These are phyloP conservation scores for Geranium brycei DNA, from an alignment of 345 rosid species.

Conservation along the genomic window DNA sequence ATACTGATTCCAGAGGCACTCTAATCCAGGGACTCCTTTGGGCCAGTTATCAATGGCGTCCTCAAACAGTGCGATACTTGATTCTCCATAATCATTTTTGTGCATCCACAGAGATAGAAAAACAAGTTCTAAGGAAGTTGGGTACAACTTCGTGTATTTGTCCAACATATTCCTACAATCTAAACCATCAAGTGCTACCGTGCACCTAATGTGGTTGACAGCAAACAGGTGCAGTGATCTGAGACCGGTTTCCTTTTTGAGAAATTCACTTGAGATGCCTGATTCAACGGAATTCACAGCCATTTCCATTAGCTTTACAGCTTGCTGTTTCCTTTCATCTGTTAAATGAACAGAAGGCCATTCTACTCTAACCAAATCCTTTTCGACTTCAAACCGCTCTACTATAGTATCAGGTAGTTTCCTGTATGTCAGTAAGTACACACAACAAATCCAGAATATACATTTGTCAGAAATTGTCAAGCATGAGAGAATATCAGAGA, in stretches of 20 bases:
- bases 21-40: slow-evolving; percentile 46
- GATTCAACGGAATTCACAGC: slow-evolving; percentile 30
- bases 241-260: slow-evolving; percentile 14
- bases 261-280: slow-evolving; percentile 16
- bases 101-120: slow-evolving; percentile 47
- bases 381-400: slow-evolving; percentile 60
- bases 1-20: slow-evolving; percentile 89
- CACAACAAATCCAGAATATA: slow-evolving; percentile 98
- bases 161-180: slow-evolving; percentile 37
- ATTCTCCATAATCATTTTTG: slow-evolving; percentile 22
- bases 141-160: slow-evolving; percentile 40
- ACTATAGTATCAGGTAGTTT: slow-evolving; percentile 71
- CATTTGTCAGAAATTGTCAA: slow-evolving; percentile 82
- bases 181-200: slow-evolving; percentile 38
- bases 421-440: slow-evolving; percentile 95
- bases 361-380: slow-evolving; percentile 49
- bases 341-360: slow-evolving; percentile 59
- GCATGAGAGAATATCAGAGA: slow-evolving; percentile 72
- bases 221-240: slow-evolving; percentile 42
- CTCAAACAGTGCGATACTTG: slow-evolving; percentile 41
- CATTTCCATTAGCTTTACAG: slow-evolving; percentile 34
- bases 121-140: slow-evolving; percentile 58
- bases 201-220: slow-evolving; percentile 47
- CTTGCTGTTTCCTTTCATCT: slow-evolving; percentile 42
- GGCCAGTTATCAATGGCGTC: slow-evolving; percentile 57